These are phyloP conservation scores for Wickerhamiella parazyma DNA, from an alignment of 805 yeast genomes.

Conservation along the genomic window DNA sequence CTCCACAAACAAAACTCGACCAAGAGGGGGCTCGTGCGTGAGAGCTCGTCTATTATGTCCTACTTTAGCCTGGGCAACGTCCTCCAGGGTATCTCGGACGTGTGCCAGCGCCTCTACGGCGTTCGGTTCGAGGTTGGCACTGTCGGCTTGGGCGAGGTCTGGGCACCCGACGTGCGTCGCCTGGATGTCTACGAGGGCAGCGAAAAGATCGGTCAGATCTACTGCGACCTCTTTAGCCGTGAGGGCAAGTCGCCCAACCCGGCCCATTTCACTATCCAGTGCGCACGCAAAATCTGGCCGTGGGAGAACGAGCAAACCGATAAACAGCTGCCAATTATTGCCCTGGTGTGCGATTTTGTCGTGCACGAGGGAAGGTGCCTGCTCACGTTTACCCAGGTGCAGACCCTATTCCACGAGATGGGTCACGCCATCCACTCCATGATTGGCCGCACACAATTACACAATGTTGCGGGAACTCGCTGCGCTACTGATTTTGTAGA, in stretches of 20 bases:
- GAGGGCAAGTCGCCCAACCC: conserved; percentile 68
- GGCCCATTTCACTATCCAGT: conserved; percentile 90
- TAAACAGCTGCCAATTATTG: conserved; percentile 79
- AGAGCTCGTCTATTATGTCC: conserved; percentile 24
- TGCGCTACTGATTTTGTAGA: conserved; percentile 96
- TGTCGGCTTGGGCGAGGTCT: conserved; percentile 60
- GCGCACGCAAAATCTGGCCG: conserved; percentile 56
- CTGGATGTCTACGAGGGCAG: conserved; percentile 53
- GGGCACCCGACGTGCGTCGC: conserved; percentile 78
- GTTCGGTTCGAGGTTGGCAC: conserved; percentile 57
- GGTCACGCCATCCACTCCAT: conserved; percentile 98
- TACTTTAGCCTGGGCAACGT: conserved; percentile 79
- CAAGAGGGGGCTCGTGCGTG: conserved; percentile 26
- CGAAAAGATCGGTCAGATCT: conserved; percentile 64
- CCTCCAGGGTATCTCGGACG: conserved; percentile 62
- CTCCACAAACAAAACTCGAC: conserved; percentile 24
- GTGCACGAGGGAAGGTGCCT: conserved; percentile 35
- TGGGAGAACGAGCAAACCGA: conserved; percentile 24
- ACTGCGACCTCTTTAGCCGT: conserved; percentile 76
- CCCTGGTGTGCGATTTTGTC: conserved; percentile 71
- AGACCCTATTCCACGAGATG: conserved; percentile 94
- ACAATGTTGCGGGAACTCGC: conserved; percentile 87
- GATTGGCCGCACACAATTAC: conserved; percentile 82
- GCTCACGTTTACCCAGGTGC: conserved; percentile 64
- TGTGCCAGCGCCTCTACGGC: conserved; percentile 63